These are phyloP conservation scores for Paramecium tetraurelia DNA, from an alignment of 73 alveolate genomes.

Conservation along the genomic window DNA sequence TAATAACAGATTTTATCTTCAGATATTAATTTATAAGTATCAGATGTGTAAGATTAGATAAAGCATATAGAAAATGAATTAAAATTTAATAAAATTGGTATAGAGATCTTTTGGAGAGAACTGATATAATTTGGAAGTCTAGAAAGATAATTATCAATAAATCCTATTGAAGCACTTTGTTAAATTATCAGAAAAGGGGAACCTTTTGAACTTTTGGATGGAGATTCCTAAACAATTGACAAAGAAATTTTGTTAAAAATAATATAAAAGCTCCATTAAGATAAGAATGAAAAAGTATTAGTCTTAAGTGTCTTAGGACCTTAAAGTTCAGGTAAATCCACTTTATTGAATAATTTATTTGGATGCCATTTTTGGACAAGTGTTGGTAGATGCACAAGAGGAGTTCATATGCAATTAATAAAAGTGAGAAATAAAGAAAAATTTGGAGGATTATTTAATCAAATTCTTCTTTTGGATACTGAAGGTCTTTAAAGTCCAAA, in stretches of 20 bases:
- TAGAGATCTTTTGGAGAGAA: slow-evolving; percentile 56
- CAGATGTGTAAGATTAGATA: background rate
- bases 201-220: slow-evolving; percentile 63
- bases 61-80: background rate
- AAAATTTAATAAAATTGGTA: background rate
- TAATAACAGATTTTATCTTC: background rate
- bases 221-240: slow-evolving; percentile 17
- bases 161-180: slow-evolving; percentile 3
- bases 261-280: background rate
- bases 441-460: background rate
- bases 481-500: slow-evolving; percentile 60
- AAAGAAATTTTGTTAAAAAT: background rate
- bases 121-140: background rate
- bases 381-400: slow-evolving; percentile 65
- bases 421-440: background rate
- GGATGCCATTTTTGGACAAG: slow-evolving; percentile 60
- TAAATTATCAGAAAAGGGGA: slow-evolving; percentile 29
- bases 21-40: background rate
- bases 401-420: slow-evolving; percentile 20
- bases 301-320: slow-evolving; percentile 61
- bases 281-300: background rate
- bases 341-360: slow-evolving; percentile 35
- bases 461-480: slow-evolving; percentile 51
- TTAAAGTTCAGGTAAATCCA: slow-evolving; percentile 65
- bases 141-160: background rate